phyloP scores from a whole-genome alignment of 371 early-diverging fungal genomes.

The Dinochytrium kinnereticum region DNA sequence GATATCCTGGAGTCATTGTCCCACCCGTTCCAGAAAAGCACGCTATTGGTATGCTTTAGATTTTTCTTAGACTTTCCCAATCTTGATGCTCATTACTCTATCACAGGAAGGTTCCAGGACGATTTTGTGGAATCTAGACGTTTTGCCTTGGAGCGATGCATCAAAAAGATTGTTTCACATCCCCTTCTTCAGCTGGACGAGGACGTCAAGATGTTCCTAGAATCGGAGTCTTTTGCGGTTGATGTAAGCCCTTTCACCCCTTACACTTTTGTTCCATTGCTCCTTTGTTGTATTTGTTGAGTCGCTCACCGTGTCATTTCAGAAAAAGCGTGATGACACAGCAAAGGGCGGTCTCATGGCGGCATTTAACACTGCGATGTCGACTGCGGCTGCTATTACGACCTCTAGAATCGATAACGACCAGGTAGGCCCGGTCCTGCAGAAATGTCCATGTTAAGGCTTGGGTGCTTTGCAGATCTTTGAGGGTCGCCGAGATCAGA shows the following conservation, averaged over 20 bases:
- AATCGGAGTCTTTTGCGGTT: conserved; percentile 80
- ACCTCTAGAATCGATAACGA: conserved; percentile 56
- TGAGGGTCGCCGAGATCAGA: conserved; percentile 73
- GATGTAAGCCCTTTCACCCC: conserved; percentile 49
- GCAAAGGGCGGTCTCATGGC: conserved; percentile 60
- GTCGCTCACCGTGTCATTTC: not conserved
- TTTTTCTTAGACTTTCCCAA: conserved; percentile 3
- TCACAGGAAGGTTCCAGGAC: conserved; percentile 87
- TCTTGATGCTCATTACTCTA: not conserved
- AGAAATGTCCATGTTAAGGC: no score
- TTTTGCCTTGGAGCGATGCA: conserved; percentile 79
- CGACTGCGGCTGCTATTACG: conserved; percentile 58
- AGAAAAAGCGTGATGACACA: conserved; percentile 53
- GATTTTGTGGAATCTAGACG: conserved; percentile 93
- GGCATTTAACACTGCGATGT: conserved; percentile 54
- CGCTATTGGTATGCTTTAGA: conserved; percentile 64
- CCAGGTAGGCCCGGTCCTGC: not conserved
- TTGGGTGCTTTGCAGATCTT: no score
- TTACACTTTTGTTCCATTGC: not conserved
- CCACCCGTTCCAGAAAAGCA: conserved; percentile 95
- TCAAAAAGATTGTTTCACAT: conserved; percentile 81
- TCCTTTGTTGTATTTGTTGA: conserved; percentile 19
- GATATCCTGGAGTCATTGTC: conserved; percentile 89
- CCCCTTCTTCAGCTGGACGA: conserved; percentile 83
- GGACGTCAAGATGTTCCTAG: conserved; percentile 85